These are phyloP conservation scores for Hondaea fermentalgiana DNA, from an alignment of 108 stramenopile species.

Conservation along the genomic window DNA sequence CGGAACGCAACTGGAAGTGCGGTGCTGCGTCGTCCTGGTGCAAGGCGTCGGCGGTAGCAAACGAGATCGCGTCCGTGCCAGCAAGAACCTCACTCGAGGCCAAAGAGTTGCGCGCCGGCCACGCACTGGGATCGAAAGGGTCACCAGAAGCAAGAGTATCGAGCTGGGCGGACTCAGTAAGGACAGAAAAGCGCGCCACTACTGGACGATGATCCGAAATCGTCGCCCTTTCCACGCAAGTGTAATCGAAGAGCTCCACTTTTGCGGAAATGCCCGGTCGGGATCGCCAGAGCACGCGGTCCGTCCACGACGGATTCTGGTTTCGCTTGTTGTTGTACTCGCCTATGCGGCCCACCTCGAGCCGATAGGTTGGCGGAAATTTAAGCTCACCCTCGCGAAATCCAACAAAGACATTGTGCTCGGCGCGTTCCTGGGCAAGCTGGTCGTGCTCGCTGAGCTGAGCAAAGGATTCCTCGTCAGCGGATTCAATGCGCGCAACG, in stretches of 20 bases:
- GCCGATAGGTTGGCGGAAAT: slow-evolving; percentile 39
- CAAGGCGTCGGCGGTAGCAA: too few species aligned
- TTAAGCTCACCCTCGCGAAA: slow-evolving; percentile 28
- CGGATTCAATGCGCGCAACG: not conserved
- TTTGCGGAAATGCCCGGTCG: not conserved
- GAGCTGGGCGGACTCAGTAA: not conserved
- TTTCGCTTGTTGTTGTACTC: slow-evolving; percentile 37
- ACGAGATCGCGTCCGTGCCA: not conserved
- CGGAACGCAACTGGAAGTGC: not conserved
- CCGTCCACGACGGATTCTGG: slow-evolving; percentile 37
- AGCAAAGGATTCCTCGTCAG: not conserved
- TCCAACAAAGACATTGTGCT: slow-evolving; percentile 5
- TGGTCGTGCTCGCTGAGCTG: slow-evolving; percentile 7
- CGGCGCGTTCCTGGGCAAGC: not conserved
- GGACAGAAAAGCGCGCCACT: slow-evolving; percentile 11
- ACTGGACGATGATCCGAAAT: slow-evolving; percentile 31
- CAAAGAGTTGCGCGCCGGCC: too few species aligned
- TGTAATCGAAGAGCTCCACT: slow-evolving; percentile 3
- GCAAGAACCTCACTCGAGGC: too few species aligned
- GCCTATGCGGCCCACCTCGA: not conserved
- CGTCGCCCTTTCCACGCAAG: not conserved
- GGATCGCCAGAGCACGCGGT: slow-evolving; percentile 38
- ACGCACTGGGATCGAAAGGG: too few species aligned
- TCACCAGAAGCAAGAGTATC: not conserved
- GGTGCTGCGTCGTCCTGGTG: too few species aligned